Evolutionary conservation across 495 filamentous ascomycete species (phyloP), one percentile per base, ranked within the genome.

Genomic region (Aspergillus ostianus): DNA sequence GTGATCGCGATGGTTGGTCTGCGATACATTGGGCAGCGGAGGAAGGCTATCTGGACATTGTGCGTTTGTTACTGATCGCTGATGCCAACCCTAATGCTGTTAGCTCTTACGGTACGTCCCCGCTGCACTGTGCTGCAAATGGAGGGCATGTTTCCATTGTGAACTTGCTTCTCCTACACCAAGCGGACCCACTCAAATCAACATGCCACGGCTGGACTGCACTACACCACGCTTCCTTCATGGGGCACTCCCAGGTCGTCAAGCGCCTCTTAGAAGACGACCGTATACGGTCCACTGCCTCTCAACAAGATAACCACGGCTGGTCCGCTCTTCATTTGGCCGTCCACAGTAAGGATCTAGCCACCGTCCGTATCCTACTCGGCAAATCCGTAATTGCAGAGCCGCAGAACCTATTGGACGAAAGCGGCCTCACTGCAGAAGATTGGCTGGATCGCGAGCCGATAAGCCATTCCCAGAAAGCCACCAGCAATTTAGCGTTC

Each of bases 271-370:
- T 66, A 51, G 60, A 66, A 57, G 53, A 61, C 54, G 53, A 54
- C 58, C 57, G 67, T 19, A 58, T 71, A 64, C 32, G 60, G 58
- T 64, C 67, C 53, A 70, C 32, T 58, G 60, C 66, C 53, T 66
- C 63, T 57, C 68, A 69, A 64, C 55, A 56, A 21, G 70, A 72
- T 45, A 72, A 69, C 45, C 70, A 72, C 60, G 68, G 70, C 59
- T 72, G 70, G 70, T 70, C 70, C 47, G 66, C 60, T 60, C 70
- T 72, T 58, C 70, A 72, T 67, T 57, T 72, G 53, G 70, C 70
- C 54, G 32, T 69, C 17, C 63, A 69, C 45, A 67, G 66, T 58
- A 61, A 64, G 59, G 58, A 72, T 64, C 48, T 69, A 41, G 59
- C 55, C 30, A 72, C 61, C 29, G 45, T 72, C 54, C 9, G 56